Evolutionary conservation across 371 early-diverging fungal species (phyloP).

Genomic region (Funneliformis caledonium): DNA sequence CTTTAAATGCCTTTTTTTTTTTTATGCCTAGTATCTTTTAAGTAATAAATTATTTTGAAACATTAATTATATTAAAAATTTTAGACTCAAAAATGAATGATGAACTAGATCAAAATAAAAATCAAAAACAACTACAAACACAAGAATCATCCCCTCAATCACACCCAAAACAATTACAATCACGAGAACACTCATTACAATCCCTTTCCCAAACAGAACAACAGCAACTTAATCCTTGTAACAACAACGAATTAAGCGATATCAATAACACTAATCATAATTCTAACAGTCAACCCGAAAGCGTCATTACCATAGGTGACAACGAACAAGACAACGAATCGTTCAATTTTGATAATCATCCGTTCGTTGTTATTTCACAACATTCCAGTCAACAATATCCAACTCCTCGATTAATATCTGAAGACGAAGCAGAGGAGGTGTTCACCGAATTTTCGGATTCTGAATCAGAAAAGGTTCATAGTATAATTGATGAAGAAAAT

Average conservation of each 20-base stretch:
- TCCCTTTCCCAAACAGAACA: neutral
- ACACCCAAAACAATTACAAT: neutral
- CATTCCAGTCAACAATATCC: neutral
- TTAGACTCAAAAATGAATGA: neutral
- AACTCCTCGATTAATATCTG: neutral
- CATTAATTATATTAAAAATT: too few species aligned
- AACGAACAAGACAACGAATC: neutral
- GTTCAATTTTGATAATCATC: neutral
- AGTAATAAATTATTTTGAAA: too few species aligned
- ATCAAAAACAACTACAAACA: neutral
- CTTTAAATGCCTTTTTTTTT: too few species aligned
- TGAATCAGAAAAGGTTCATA: neutral
- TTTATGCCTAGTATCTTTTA: too few species aligned
- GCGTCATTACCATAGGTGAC: neutral
- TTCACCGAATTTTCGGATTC: conserved; percentile 10
- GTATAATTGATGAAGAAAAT: neutral
- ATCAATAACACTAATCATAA: neutral
- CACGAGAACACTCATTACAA: neutral
- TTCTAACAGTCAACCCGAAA: neutral
- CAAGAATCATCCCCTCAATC: neutral
- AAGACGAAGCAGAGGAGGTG: neutral
- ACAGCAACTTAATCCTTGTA: too few species aligned
- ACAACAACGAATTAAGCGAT: too few species aligned
- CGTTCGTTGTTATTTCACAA: neutral
- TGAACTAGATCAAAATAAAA: neutral